phyloP scores from a whole-genome alignment of 139 green algal species.

The Pleodorina starrii region DNA sequence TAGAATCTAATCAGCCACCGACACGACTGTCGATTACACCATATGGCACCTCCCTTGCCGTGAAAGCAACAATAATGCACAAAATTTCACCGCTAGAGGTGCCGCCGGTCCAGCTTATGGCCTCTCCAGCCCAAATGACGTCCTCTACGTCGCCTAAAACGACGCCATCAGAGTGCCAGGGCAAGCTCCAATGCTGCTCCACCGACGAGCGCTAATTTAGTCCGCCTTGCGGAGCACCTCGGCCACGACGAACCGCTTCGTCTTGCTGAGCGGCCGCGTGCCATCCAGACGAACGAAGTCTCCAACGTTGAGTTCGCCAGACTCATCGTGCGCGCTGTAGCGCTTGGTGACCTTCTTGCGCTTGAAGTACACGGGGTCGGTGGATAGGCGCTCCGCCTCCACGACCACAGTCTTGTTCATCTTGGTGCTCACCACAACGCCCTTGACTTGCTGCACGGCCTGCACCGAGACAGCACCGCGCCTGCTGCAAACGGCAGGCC shows the following conservation, averaged over 20 bases:
- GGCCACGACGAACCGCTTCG: slow-evolving; percentile 69
- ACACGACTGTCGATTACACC: too few species aligned
- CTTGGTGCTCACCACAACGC: slow-evolving; percentile 62
- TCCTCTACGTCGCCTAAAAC: too few species aligned
- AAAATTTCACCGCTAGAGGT: slow-evolving; percentile 8
- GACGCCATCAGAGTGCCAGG: too few species aligned
- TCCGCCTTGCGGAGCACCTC: slow-evolving; percentile 72
- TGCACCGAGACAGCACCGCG: slow-evolving; percentile 50
- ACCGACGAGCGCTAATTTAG: slow-evolving; percentile 16
- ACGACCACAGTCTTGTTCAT: slow-evolving; percentile 66
- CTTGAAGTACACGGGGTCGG: slow-evolving; percentile 66
- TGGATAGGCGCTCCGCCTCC: slow-evolving; percentile 62
- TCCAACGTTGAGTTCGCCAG: slow-evolving; percentile 46
- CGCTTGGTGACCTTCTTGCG: slow-evolving; percentile 68
- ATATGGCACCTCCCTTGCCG: neutral
- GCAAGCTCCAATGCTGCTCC: neutral
- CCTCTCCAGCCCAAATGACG: too few species aligned
- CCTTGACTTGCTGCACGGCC: slow-evolving; percentile 70
- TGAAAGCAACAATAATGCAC: neutral
- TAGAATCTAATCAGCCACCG: too few species aligned
- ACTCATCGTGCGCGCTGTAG: slow-evolving; percentile 63
- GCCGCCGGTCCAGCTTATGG: neutral
- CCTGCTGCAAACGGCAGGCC: slow-evolving; percentile 20
- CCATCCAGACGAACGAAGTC: slow-evolving; percentile 72
- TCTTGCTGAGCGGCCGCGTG: slow-evolving; percentile 72